These are phyloP conservation scores for Whalleya microplaca DNA, from an alignment of 2,329 filamentous ascomycete species.

Conservation along the genomic window DNA sequence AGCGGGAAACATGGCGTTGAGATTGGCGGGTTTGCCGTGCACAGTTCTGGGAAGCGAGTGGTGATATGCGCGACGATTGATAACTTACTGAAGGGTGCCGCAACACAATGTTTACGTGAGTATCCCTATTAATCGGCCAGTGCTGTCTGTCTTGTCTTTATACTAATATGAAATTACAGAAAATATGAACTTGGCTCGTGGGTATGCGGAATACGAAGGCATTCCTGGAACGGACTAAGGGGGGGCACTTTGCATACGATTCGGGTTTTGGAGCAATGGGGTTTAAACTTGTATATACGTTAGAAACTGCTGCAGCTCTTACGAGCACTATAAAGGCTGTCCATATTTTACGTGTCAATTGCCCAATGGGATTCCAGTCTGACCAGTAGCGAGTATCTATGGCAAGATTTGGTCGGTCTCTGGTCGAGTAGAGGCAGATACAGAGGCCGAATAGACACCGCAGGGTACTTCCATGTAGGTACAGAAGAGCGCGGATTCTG, in stretches of 20 bases:
- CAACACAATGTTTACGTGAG: slow-evolving; percentile 89
- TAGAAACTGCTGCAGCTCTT: not conserved
- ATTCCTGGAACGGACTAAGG: slow-evolving; percentile 52
- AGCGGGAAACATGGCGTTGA: slow-evolving; percentile 85
- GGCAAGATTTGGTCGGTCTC: not conserved
- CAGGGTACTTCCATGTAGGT: not conserved
- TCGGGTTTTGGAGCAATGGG: slow-evolving; percentile 15
- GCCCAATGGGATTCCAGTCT: not conserved
- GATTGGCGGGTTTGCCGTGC: slow-evolving; percentile 94
- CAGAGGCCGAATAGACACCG: not conserved
- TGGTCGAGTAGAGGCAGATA: not conserved
- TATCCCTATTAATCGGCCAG: slow-evolving; percentile 33
- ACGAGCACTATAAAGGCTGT: not conserved
- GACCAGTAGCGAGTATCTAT: not conserved
- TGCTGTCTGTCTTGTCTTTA: not conserved
- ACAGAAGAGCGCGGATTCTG: not conserved
- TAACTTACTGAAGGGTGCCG: slow-evolving; percentile 90
- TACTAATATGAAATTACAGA: slow-evolving; percentile 43
- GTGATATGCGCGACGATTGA: slow-evolving; percentile 96
- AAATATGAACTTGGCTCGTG: slow-evolving; percentile 76
- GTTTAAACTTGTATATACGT: slow-evolving; percentile 9
- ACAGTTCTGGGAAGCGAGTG: slow-evolving; percentile 84
- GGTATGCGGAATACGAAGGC: slow-evolving; percentile 73
- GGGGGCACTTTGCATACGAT: not conserved
- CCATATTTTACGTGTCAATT: not conserved